A percentile compares a stretch with the other conserved stretches of the same genome.
Evolutionary conservation across 2,329 filamentous ascomycete species (phyloP).

Genomic region (Fusarium sp.): DNA sequence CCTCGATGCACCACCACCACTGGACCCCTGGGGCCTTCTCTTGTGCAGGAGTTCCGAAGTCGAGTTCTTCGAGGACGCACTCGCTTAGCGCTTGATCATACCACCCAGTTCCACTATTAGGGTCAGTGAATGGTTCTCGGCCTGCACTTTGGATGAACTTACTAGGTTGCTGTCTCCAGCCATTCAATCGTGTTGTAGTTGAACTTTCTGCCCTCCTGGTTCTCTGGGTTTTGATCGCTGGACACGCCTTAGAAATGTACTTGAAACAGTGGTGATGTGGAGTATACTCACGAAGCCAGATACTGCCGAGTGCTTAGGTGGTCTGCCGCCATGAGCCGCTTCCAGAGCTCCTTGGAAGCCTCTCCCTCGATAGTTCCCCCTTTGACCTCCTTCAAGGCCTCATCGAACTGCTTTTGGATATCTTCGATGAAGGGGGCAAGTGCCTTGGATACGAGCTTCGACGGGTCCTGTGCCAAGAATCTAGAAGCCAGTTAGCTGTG

Average conservation of each 20-base stretch:
- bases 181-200: slow-evolving; percentile 42
- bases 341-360: neutral
- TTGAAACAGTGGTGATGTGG: neutral
- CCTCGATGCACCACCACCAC: slow-evolving; percentile 38
- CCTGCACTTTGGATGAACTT: neutral
- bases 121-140: neutral
- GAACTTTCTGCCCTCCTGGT: neutral
- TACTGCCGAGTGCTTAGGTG: slow-evolving; percentile 35
- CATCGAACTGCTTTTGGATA: neutral
- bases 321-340: slow-evolving; percentile 25
- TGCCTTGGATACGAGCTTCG: neutral
- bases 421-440: slow-evolving; percentile 2
- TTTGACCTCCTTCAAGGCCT: neutral
- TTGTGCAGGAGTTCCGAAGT: slow-evolving; percentile 20
- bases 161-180: slow-evolving; percentile 37
- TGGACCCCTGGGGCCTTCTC: neutral
- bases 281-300: slow-evolving; percentile 30
- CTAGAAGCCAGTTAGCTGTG: neutral
- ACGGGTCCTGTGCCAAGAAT: neutral
- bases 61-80: slow-evolving; percentile 34
- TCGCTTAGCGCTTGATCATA: slow-evolving; percentile 38
- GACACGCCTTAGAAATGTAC: neutral
- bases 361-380: neutral
- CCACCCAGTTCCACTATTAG: slow-evolving; percentile 31
- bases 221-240: neutral